A percentile compares a stretch with the other conserved stretches of the same genome.
Evolutionary conservation across 1,284 basidiomycete genomes (phyloP).

Genomic region (Coriolopsis trogii): DNA sequence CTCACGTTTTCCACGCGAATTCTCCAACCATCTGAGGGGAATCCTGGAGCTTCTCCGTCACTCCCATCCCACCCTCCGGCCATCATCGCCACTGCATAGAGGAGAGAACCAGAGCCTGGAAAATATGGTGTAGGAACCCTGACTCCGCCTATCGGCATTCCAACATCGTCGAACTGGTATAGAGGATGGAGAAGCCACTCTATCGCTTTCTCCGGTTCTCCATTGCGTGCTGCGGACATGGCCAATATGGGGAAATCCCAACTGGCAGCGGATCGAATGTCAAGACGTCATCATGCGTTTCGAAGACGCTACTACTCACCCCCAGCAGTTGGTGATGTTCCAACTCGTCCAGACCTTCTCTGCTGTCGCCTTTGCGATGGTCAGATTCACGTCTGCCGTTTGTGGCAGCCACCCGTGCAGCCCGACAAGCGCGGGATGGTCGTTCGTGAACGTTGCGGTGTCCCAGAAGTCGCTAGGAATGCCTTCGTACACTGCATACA

Average conservation of each 20-base stretch:
- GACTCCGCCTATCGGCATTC: constrained; percentile 61
- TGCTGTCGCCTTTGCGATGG: constrained; percentile 50
- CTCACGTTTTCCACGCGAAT: constrained; percentile 48
- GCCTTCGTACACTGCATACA: constrained; percentile 60
- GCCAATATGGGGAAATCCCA: constrained; percentile 69
- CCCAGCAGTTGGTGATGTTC: constrained; percentile 61
- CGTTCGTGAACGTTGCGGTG: constrained; percentile 51
- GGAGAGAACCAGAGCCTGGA: constrained; percentile 54
- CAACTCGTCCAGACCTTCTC: constrained; percentile 57
- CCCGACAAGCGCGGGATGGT: constrained; percentile 61
- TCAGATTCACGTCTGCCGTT: constrained; percentile 48
- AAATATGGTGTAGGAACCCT: constrained; percentile 65
- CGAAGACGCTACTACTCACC: too few relatives aligned
- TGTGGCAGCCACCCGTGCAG: constrained; percentile 60
- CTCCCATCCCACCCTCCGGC: constrained; percentile 58
- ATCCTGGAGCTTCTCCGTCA: constrained; percentile 46
- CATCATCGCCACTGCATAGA: constrained; percentile 61
- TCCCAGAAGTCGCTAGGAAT: constrained; percentile 56
- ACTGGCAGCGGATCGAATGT: too few relatives aligned
- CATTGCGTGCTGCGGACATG: constrained; percentile 60
- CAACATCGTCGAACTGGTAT: constrained; percentile 60
- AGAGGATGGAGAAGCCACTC: constrained; percentile 58
- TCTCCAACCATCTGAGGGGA: constrained; percentile 50
- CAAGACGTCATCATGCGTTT: too few relatives aligned
- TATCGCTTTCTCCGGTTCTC: constrained; percentile 50